Percentiles rank a stretch among this genome's conserved stretches.
Conservation (phyloP, 371 early-diverging fungal genomes). For the Zopfochytrium polystomum region DNA sequence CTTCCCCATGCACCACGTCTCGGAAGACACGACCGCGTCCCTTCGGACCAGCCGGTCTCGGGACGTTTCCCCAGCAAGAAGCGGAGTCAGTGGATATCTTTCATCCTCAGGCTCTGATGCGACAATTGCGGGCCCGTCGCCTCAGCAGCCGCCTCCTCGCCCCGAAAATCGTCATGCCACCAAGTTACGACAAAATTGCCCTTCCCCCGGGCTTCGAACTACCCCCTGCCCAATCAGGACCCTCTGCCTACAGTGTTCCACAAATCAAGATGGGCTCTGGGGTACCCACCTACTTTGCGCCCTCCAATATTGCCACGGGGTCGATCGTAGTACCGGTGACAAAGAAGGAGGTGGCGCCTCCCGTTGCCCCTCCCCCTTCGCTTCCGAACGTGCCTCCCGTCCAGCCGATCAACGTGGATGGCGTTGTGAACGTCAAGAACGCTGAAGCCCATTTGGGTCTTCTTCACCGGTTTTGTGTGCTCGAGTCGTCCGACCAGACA, state of each 20-base stretch:
- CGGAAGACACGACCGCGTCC: neutral
- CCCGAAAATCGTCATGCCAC: no score
- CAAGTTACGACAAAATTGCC: no score
- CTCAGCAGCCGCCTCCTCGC: neutral
- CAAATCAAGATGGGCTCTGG: no score
- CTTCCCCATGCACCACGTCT: neutral
- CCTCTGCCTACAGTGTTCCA: no score
- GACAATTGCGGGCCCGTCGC: neutral
- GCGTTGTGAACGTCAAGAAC: constrained; percentile 12
- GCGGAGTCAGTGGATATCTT: neutral
- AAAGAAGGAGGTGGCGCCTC: neutral
- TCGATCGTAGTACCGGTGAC: neutral
- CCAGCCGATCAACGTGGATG: constrained; percentile 12
- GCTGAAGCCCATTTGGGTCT: constrained; percentile 29
- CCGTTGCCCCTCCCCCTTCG: neutral
- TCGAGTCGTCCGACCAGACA: constrained; percentile 18
- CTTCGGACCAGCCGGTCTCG: neutral
- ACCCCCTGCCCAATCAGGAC: no score
- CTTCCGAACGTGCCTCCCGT: constrained; percentile 5
- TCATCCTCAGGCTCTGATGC: neutral
- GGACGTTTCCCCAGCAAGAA: neutral
- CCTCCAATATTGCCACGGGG: no score
- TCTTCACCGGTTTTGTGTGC: constrained; percentile 24
- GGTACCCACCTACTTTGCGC: no score
- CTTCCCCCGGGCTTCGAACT: no score